Evolutionary conservation across 208 protist species (phyloP), one percentile per base, ranked within the genome.

Genomic region (Acanthamoeba healyi): DNA sequence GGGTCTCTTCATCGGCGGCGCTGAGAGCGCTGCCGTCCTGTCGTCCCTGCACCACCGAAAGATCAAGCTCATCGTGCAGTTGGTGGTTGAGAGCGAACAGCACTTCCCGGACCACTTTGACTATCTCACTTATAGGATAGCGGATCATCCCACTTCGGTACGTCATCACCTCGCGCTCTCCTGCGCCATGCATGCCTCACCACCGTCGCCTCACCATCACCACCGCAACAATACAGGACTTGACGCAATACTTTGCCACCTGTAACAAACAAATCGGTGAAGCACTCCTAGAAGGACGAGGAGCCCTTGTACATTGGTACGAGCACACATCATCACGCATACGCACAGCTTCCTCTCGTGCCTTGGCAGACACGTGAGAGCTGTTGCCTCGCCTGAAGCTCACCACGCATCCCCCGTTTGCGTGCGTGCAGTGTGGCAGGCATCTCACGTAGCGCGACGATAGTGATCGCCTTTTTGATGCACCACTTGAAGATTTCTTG

Each of bases 361-460:
- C 29, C 32, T 70, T 70, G 0, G 1, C 29, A 3, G 10, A 36
- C 0, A 10, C 22, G 1, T 24, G 5, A 70, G 24, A 70, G 24
- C 10, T 70, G 24, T 15, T 1, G 24, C 22, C 0, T 14, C n/a
- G 61, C 49, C 49, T 54, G n/a, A n/a, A n/a, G n/a, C n/a, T n/a
- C n/a, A n/a, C n/a, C 14, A 10, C 49, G 14, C 49, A 54, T 19
- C 22, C 49, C 22, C 22, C 49, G 15, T 0, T 19, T 54, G 14
- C 14, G 49, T 2, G 1, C 10, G 3, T 54, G 49, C 74, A 82
- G 74, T 82, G 74, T 54, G 22, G 74, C 74, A 6, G 74, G 74
- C 9, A 82, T 82, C 17, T 82, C 74, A 9, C 74, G 74, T 54
- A 82, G 74, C n/a, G 74, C 74, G 26, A 82, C 74, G 42, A 82